These are phyloP conservation scores for Neurospora sp. DNA, from an alignment of 495 filamentous ascomycete genomes.

Conservation along the genomic window DNA sequence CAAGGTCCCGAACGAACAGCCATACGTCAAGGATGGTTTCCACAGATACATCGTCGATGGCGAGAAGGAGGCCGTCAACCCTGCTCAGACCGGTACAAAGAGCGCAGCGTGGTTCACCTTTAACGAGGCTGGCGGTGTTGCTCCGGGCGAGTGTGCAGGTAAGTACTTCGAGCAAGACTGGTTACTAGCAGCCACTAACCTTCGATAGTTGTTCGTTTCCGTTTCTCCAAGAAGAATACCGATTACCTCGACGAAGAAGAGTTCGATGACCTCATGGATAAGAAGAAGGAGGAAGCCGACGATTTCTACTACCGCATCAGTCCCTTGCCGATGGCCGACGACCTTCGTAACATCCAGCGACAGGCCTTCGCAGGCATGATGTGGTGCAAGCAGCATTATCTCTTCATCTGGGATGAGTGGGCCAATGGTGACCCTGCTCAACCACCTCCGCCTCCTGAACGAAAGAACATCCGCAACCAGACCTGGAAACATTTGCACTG, in stretches of 20 bases:
- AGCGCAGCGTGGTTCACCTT: conserved; percentile 87
- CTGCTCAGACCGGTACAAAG: conserved; percentile 72
- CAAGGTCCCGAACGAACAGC: conserved; percentile 60
- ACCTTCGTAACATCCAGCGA: conserved; percentile 87
- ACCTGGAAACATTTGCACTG: conserved; percentile 90
- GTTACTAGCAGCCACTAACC: conserved; percentile 1
- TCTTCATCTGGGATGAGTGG: conserved; percentile 97
- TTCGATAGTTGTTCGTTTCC: conserved; percentile 69
- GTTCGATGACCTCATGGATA: conserved; percentile 86
- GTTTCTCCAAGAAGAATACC: conserved; percentile 62
- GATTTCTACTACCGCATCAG: conserved; percentile 93
- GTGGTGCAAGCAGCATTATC: conserved; percentile 95
- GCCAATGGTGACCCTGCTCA: conserved; percentile 64
- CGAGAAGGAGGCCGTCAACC: conserved; percentile 74
- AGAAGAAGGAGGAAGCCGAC: conserved; percentile 76
- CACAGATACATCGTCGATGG: conserved; percentile 77
- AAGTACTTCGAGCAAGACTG: neutral
- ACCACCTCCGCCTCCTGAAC: conserved; percentile 70
- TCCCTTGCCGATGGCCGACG: conserved; percentile 87
- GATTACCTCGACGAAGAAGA: conserved; percentile 81
- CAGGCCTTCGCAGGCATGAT: conserved; percentile 94
- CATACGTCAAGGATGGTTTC: conserved; percentile 93
- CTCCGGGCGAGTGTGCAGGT: conserved; percentile 77
- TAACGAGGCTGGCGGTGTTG: conserved; percentile 76
- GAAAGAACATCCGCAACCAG: conserved; percentile 74